phyloP scores from a whole-genome alignment of 1,139 yeast species.

The Lodderomyces margitis region DNA sequence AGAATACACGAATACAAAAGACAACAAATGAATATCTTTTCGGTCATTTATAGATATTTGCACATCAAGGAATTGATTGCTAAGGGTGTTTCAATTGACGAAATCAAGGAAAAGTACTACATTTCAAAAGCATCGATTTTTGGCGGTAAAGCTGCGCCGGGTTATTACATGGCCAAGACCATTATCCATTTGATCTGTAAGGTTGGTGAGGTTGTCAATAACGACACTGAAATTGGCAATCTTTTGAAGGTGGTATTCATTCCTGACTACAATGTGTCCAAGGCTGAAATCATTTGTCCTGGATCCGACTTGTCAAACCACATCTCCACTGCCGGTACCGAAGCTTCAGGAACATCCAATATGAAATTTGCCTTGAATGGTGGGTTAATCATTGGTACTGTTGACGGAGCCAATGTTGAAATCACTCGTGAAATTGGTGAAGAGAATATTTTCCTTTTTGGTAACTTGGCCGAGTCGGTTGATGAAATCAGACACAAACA shows the following conservation, averaged over 20 bases:
- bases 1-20: conserved; percentile 95
- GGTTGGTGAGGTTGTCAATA: conserved; percentile 78
- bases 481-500: conserved; percentile 82
- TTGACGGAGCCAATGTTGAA: conserved; percentile 96
- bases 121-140: conserved; percentile 77
- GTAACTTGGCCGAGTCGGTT: conserved; percentile 85
- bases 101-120: conserved; percentile 58
- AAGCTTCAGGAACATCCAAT: conserved; percentile 93
- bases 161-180: conserved; percentile 91
- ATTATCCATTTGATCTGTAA: conserved; percentile 82
- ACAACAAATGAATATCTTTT: conserved; percentile 89
- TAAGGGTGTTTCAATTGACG: conserved; percentile 45
- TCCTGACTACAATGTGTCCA: conserved; percentile 91
- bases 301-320: conserved; percentile 92
- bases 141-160: conserved; percentile 97
- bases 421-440: conserved; percentile 92
- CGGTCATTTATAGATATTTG: conserved; percentile 81
- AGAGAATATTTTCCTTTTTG: conserved; percentile 87
- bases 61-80: conserved; percentile 66
- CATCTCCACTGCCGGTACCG: conserved; percentile 98
- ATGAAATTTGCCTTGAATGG: conserved; percentile 95
- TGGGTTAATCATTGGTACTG: conserved; percentile 92
- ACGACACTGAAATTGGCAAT: conserved; percentile 70
- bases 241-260: conserved; percentile 82
- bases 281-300: conserved; percentile 88